phyloP scores from a whole-genome alignment of 177 flowering plant genomes.

The Tripterygium wilfordii region DNA sequence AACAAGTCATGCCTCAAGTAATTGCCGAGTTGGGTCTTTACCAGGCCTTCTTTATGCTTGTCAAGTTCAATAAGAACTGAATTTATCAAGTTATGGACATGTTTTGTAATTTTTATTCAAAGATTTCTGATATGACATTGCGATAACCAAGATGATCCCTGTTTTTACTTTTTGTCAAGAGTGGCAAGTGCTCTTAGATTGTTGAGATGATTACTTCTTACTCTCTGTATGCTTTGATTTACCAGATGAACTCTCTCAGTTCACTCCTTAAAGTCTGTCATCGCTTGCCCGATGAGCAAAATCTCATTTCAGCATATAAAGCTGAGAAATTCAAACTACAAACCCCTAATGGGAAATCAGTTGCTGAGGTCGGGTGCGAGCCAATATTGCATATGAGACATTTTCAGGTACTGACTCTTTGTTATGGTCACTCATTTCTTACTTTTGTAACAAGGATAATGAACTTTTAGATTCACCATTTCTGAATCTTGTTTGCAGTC shows the following conservation, averaged over 20 bases:
- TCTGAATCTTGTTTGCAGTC: constrained; percentile 37
- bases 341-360: constrained; percentile 62
- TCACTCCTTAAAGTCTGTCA: constrained; percentile 74
- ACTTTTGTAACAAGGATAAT: neutral
- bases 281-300: constrained; percentile 47
- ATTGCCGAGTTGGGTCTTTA: no score
- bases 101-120: no score
- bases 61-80: no score
- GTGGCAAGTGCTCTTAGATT: no score
- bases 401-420: constrained; percentile 68
- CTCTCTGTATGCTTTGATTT: no score
- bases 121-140: no score
- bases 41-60: no score
- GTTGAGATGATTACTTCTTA: constrained; percentile 7
- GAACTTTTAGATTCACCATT: neutral
- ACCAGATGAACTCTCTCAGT: constrained; percentile 88
- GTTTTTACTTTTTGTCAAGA: no score
- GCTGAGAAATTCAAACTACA: constrained; percentile 58
- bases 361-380: constrained; percentile 94
- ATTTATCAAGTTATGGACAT: no score
- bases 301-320: constrained; percentile 41
- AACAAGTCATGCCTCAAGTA: no score
- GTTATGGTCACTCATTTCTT: neutral
- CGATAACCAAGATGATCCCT: no score
- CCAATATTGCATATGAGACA: constrained; percentile 96